Percentiles rank a stretch among this genome's conserved stretches.
These are phyloP conservation scores for Neonectria magnoliae DNA, from an alignment of 2,329 filamentous ascomycete genomes.

Conservation along the genomic window DNA sequence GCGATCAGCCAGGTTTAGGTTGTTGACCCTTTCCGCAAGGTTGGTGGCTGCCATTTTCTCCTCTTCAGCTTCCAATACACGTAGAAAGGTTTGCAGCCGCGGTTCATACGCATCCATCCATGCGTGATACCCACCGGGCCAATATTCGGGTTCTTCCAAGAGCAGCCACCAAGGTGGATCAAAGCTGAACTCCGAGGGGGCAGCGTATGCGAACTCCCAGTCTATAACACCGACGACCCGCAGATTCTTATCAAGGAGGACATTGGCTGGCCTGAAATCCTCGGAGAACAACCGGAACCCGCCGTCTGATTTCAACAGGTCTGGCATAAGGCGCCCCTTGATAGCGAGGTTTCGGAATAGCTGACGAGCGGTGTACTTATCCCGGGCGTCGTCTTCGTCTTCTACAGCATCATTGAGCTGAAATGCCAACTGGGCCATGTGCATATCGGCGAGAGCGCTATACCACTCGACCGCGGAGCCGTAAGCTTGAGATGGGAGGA, in stretches of 20 bases:
- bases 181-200: slow-evolving; percentile 46
- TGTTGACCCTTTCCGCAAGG: background rate
- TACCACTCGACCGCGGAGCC: slow-evolving; percentile 46
- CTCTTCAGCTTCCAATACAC: slow-evolving; percentile 4
- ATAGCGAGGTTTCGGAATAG: slow-evolving; percentile 46
- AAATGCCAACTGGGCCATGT: slow-evolving; percentile 49
- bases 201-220: slow-evolving; percentile 53
- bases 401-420: slow-evolving; percentile 52
- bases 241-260: slow-evolving; percentile 42
- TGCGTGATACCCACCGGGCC: slow-evolving; percentile 42
- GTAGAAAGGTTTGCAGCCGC: slow-evolving; percentile 26
- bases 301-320: background rate
- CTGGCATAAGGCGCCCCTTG: slow-evolving; percentile 9
- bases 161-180: slow-evolving; percentile 54
- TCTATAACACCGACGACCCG: slow-evolving; percentile 49
- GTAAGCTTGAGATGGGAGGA: slow-evolving; percentile 43
- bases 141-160: slow-evolving; percentile 45
- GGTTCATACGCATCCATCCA: slow-evolving; percentile 47
- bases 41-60: background rate
- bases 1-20: background rate
- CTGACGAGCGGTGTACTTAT: slow-evolving; percentile 48
- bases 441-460: slow-evolving; percentile 47
- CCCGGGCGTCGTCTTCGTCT: slow-evolving; percentile 42
- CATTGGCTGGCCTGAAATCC: slow-evolving; percentile 45
- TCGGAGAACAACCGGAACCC: slow-evolving; percentile 36